phyloP scores from a whole-genome alignment of 2,329 filamentous ascomycete species.

The Penicillium sp. region DNA sequence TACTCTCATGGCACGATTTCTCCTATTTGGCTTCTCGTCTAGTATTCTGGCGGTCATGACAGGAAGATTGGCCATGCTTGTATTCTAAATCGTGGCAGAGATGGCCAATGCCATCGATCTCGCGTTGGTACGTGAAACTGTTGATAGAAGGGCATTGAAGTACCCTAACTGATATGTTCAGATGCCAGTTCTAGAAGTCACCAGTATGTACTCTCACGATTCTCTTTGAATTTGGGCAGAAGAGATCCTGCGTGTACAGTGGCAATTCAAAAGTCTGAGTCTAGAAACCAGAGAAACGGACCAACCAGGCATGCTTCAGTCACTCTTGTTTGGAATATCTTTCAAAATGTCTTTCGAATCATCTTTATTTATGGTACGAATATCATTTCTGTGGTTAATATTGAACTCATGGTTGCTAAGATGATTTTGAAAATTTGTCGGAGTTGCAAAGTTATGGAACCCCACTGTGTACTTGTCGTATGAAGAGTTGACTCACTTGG shows the following conservation, averaged over 20 bases:
- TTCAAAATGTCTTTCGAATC: no score
- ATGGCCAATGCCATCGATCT: background rate
- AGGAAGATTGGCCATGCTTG: slow-evolving; percentile 13
- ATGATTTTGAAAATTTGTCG: no score
- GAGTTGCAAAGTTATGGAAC: no score
- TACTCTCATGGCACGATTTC: slow-evolving; percentile 45
- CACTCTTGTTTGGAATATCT: no score
- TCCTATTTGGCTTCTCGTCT: slow-evolving; percentile 40
- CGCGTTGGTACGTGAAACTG: background rate
- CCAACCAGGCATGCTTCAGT: no score
- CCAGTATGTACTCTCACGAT: background rate
- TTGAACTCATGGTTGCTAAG: no score
- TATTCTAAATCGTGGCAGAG: background rate
- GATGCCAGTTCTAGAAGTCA: background rate
- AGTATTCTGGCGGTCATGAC: slow-evolving; percentile 42
- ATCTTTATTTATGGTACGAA: no score
- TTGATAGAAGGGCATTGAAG: background rate
- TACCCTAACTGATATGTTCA: background rate
- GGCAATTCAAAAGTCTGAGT: no score
- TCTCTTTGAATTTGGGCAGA: background rate
- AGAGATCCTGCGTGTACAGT: no score
- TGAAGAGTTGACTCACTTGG: no score
- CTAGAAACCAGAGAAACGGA: background rate
- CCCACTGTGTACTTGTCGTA: no score
- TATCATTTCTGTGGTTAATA: no score